Base-by-base conservation (phyloP, 371 early-diverging fungal genomes). In the Apophysomyces sp. region DNA sequence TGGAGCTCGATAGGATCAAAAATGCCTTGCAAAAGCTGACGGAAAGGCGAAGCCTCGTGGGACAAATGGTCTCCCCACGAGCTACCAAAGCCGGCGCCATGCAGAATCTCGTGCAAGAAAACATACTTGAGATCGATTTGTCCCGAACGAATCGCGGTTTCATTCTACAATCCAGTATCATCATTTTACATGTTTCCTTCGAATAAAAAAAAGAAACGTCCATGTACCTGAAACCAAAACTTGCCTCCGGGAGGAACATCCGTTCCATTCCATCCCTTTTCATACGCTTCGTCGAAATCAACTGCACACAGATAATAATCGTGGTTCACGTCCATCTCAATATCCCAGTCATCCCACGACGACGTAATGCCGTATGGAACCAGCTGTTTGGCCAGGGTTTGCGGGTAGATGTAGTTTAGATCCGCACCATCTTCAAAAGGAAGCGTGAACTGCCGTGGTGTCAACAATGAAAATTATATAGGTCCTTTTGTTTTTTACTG, bases 41-140 rank as follows among this genome's bases (percentile, higher is more conserved):
- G 60, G 40, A 71, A 75, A 12, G 76, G 76, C 8, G 76, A 75
- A 0, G 57, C 44, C 1, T 27, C 32, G 29, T 69, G 62, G 30
- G 67, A 60, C 15, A 75, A 75, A 58, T 72, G 72, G n/a, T 72
- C 64, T 8, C 70, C 69, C 76, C 76, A 75, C 11, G 76, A 72
- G 55, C 69, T 72, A 4, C 59, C 27, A 66, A 74, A 71, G 21
- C 74, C 74, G 13, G 67, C 52, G 18, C 74, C 74, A 66, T 74
- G 74, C 15, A 74, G 61, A 61, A 74, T 65, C 41, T 74, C 71
- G 30, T 74, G 74, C 13, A 74, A 29, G 7, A 74, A 63, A 7
- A 74, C 63, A 61, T 71, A 74, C 60, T 68, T 61, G 40, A 74
- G 24, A 51, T 74, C 74, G 3, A 74, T 52, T 49, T 74, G 74